Percentiles rank a stretch among this genome's conserved stretches.
phyloP scores from a whole-genome alignment of 345 rosid species.

The Lepidium sativum region DNA sequence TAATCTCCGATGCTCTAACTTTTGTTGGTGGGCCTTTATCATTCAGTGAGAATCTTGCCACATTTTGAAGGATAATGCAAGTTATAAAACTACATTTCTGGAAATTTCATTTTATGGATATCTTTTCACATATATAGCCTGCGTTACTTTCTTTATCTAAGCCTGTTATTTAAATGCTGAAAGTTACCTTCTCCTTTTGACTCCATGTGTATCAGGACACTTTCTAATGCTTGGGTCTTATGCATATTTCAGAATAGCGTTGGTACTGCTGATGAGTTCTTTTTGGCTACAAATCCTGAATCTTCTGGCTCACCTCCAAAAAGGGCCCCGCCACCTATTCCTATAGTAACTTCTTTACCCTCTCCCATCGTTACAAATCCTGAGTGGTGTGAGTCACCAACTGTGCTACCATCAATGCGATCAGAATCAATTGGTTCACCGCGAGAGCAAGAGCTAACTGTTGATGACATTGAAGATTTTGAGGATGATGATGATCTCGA shows the following conservation, averaged over 20 bases:
- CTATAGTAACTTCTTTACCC: conserved; percentile 36
- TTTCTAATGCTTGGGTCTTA: conserved; percentile 2
- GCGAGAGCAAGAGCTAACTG: conserved; percentile 70
- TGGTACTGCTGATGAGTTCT: conserved; percentile 73
- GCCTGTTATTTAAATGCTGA: background rate
- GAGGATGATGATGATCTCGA: conserved; percentile 67
- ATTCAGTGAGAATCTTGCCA: background rate
- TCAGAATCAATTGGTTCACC: conserved; percentile 71
- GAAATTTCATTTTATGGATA: background rate
- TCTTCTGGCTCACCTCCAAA: conserved; percentile 91
- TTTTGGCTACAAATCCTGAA: conserved; percentile 75
- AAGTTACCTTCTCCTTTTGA: background rate
- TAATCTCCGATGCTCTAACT: background rate
- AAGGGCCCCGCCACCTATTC: conserved; percentile 75
- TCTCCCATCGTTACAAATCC: conserved; percentile 30
- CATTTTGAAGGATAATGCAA: background rate
- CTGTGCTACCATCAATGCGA: conserved; percentile 38
- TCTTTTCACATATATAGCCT: background rate
- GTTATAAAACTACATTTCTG: background rate
- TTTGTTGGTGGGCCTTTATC: background rate
- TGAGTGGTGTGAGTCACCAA: conserved; percentile 41
- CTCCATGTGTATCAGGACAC: background rate
- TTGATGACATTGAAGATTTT: conserved; percentile 98
- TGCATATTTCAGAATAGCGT: conserved; percentile 47
- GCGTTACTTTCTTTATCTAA: background rate